Evolutionary conservation across 352 stramenopile species (phyloP).

Genomic region (Globisporangium nodosum): DNA sequence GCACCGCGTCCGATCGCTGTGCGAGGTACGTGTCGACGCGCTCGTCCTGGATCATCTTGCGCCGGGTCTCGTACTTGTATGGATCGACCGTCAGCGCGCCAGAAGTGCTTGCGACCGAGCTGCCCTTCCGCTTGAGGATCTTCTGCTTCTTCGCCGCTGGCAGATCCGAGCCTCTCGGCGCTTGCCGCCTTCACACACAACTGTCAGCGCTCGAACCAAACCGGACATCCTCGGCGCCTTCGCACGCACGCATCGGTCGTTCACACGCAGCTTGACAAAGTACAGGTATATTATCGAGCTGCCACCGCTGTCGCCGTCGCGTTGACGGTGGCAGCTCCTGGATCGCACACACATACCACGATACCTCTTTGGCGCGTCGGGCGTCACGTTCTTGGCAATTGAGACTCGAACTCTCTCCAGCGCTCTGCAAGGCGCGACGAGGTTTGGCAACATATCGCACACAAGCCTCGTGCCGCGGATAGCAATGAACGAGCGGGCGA

Average conservation of each 20-base stretch:
- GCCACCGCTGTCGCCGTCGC: background rate
- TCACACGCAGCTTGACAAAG: conserved; percentile 7
- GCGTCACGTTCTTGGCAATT: conserved; percentile 20
- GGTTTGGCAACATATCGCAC: conserved; percentile 8
- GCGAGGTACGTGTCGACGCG: conserved; percentile 40
- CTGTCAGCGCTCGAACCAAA: background rate
- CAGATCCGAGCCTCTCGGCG: background rate
- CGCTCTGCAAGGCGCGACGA: conserved; percentile 20
- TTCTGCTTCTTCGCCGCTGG: conserved; percentile 7
- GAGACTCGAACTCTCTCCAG: conserved; percentile 21
- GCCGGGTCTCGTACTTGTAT: conserved; percentile 44
- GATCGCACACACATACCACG: conserved; percentile 5
- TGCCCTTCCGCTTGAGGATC: background rate
- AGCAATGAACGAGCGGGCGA: background rate
- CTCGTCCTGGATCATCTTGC: conserved; percentile 33
- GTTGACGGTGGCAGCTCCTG: background rate
- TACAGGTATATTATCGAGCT: conserved; percentile 19
- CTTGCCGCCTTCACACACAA: conserved; percentile 9
- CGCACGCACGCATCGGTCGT: background rate
- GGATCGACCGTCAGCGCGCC: conserved; percentile 31
- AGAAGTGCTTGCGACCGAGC: background rate
- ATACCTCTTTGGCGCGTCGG: conserved; percentile 35
- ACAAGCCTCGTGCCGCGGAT: background rate
- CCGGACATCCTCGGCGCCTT: background rate
- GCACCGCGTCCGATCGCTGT: conserved; percentile 36